Evolutionary conservation across 495 filamentous ascomycete species (phyloP).

Genomic region (Daldinia grandis): DNA sequence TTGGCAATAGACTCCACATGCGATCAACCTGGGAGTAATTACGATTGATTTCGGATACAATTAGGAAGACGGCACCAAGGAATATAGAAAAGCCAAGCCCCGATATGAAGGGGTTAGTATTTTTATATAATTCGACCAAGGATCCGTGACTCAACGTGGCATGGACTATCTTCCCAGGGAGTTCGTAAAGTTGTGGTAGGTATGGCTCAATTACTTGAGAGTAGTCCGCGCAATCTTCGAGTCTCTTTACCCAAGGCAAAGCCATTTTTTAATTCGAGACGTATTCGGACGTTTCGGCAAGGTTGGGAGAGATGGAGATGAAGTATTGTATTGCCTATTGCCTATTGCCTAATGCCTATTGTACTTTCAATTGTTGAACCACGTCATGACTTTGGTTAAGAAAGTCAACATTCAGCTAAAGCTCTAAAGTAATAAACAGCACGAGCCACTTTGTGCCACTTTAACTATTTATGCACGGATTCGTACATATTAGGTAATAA

Average conservation of each 20-base stretch:
- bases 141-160: constrained; percentile 62
- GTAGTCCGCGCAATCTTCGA: constrained; percentile 78
- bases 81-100: constrained; percentile 76
- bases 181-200: constrained; percentile 76
- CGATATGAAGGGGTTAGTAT: constrained; percentile 86
- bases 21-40: constrained; percentile 97
- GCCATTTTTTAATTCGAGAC: constrained; percentile 57
- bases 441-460: constrained; percentile 24
- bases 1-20: constrained; percentile 87
- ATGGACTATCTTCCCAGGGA: constrained; percentile 69
- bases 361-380: neutral
- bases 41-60: constrained; percentile 80
- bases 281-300: neutral
- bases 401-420: neutral
- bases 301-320: neutral
- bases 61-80: constrained; percentile 72
- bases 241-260: constrained; percentile 71
- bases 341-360: constrained; percentile 6
- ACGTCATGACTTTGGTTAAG: constrained; percentile 35
- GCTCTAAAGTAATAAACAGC: neutral
- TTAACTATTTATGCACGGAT: neutral
- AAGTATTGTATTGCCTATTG: constrained; percentile 4
- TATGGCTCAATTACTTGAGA: constrained; percentile 75
- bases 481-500: no score
- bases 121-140: constrained; percentile 73